phyloP scores from a whole-genome alignment of 2,329 filamentous ascomycete species.

The Malbranchea cinnamomea region DNA sequence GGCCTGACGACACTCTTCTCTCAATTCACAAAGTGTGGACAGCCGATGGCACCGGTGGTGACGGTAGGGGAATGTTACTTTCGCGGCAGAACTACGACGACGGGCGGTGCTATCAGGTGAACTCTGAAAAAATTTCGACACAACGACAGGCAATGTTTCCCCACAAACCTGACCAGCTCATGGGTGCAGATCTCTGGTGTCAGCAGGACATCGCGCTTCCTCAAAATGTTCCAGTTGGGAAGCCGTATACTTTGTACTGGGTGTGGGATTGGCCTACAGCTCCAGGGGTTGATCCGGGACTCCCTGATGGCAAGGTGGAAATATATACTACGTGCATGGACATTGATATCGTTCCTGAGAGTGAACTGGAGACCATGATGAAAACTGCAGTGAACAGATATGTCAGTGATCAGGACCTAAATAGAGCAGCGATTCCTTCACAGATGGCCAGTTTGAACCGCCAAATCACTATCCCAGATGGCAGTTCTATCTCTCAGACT shows the following conservation, averaged over 20 bases:
- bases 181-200: slow-evolving; percentile 54
- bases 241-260: slow-evolving; percentile 77
- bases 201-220: slow-evolving; percentile 72
- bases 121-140: slow-evolving; percentile 41
- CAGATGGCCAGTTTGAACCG: slow-evolving; percentile 22
- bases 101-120: slow-evolving; percentile 73
- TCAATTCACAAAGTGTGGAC: slow-evolving; percentile 67
- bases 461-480: slow-evolving; percentile 6
- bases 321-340: slow-evolving; percentile 37
- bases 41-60: slow-evolving; percentile 61
- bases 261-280: slow-evolving; percentile 81
- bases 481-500: background rate
- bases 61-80: slow-evolving; percentile 61
- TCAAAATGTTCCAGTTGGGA: slow-evolving; percentile 42
- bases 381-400: slow-evolving; percentile 12
- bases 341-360: slow-evolving; percentile 24
- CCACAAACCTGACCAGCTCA: slow-evolving; percentile 34
- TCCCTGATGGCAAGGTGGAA: slow-evolving; percentile 30
- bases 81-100: slow-evolving; percentile 76
- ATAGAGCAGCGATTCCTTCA: slow-evolving; percentile 24
- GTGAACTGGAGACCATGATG: background rate
- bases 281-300: slow-evolving; percentile 19
- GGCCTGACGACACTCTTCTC: slow-evolving; percentile 41
- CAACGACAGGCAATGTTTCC: slow-evolving; percentile 44
- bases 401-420: slow-evolving; percentile 20